phyloP scores from a whole-genome alignment of 2,329 filamentous ascomycete species.

The Fusarium udum region DNA sequence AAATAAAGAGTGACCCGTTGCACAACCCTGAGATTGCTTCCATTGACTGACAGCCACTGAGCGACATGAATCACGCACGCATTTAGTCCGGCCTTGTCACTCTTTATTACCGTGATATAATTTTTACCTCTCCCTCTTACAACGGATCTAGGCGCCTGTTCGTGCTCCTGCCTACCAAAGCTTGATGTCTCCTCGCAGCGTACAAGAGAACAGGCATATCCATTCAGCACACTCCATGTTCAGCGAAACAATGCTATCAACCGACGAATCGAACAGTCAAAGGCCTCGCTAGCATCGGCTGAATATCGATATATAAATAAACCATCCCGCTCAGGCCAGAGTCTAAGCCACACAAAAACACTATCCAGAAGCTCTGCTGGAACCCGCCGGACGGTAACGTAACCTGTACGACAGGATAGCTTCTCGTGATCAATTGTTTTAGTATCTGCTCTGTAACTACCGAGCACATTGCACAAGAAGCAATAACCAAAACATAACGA shows the following conservation, averaged over 20 bases:
- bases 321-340: not conserved
- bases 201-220: conserved; percentile 9
- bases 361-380: conserved; percentile 10
- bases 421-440: conserved; percentile 32
- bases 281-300: not conserved
- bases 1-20: conserved; percentile 13
- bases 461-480: conserved; percentile 25
- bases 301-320: conserved; percentile 7
- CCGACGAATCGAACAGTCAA: not conserved
- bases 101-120: not conserved
- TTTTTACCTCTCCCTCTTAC: not conserved
- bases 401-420: conserved; percentile 35
- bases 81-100: conserved; percentile 6
- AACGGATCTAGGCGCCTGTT: conserved; percentile 3
- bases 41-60: conserved; percentile 15
- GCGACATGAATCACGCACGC: not conserved
- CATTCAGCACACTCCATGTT: conserved; percentile 17
- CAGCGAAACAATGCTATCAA: conserved; percentile 22
- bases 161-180: conserved; percentile 2
- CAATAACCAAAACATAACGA: not conserved
- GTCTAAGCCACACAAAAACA: conserved; percentile 15
- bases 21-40: conserved; percentile 27
- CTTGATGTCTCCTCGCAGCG: not conserved
- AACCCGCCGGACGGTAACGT: conserved; percentile 21
- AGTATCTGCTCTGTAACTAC: conserved; percentile 17